These are phyloP conservation scores for Alopecurus myosuroides DNA, from an alignment of 176 grass and related monocot species.

Conservation along the genomic window DNA sequence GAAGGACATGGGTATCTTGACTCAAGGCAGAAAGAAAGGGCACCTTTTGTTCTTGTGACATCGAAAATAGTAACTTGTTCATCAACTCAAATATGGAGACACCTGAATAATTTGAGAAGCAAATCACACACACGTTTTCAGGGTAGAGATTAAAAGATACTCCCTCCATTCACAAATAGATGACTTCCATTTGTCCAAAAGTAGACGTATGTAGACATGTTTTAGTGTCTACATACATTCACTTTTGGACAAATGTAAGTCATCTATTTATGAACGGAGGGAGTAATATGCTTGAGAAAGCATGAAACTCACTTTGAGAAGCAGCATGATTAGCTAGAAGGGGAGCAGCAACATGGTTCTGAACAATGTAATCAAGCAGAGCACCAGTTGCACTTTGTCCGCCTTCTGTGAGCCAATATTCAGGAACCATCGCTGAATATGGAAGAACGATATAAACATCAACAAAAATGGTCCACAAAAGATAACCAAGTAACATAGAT, in stretches of 20 bases:
- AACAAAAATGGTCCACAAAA: not conserved
- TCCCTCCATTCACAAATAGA: too few relatives aligned
- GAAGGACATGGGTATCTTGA: slow-evolving; percentile 82
- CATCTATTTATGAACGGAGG: too few relatives aligned
- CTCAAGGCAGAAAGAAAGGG: slow-evolving; percentile 83
- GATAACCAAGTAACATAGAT: slow-evolving; percentile 14
- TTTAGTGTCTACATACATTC: too few relatives aligned
- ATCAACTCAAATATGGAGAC: slow-evolving; percentile 80
- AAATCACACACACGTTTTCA: slow-evolving; percentile 2
- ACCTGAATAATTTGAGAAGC: slow-evolving; percentile 44
- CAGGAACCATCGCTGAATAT: slow-evolving; percentile 79
- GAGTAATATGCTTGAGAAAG: not conserved
- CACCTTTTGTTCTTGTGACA: slow-evolving; percentile 54
- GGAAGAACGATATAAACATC: slow-evolving; percentile 5
- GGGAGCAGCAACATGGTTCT: slow-evolving; percentile 76
- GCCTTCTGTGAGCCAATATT: slow-evolving; percentile 92
- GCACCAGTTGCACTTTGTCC: slow-evolving; percentile 98
- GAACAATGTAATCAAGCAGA: slow-evolving; percentile 72
- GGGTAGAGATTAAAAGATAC: not conserved
- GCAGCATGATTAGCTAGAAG: slow-evolving; percentile 82
- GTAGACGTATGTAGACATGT: too few relatives aligned
- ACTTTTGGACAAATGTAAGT: too few relatives aligned
- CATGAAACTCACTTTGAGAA: slow-evolving; percentile 65
- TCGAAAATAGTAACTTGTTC: slow-evolving; percentile 79
- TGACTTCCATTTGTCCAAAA: too few relatives aligned